Evolutionary conservation across 768 basidiomycete species (phyloP).

Genomic region (Boletus coccyginus): DNA sequence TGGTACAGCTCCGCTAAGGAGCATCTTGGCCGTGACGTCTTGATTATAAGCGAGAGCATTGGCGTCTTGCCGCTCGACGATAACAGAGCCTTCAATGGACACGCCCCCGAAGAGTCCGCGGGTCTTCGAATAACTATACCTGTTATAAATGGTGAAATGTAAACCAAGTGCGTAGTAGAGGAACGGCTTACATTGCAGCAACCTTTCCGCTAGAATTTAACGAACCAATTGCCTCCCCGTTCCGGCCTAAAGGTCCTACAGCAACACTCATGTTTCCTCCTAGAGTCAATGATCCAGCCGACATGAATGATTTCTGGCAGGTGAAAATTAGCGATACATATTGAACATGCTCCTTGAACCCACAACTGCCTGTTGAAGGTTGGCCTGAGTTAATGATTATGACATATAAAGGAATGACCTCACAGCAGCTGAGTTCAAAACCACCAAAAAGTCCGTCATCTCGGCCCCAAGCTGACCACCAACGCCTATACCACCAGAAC

Average conservation of each 20-base stretch:
- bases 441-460: conserved; percentile 88
- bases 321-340: background rate
- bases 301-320: conserved; percentile 82
- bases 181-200: conserved; percentile 73
- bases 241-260: conserved; percentile 89
- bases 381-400: conserved; percentile 3
- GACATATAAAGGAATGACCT: conserved; percentile 25
- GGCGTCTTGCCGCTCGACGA: conserved; percentile 92
- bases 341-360: conserved; percentile 25
- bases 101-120: conserved; percentile 93
- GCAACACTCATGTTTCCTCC: conserved; percentile 91
- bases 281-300: conserved; percentile 84
- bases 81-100: conserved; percentile 84
- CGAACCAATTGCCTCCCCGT: conserved; percentile 85
- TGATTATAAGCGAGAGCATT: conserved; percentile 78
- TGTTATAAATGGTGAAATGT: conserved; percentile 24
- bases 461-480: conserved; percentile 84
- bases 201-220: conserved; percentile 82
- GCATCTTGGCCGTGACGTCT: conserved; percentile 70
- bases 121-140: conserved; percentile 91
- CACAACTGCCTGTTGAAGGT: conserved; percentile 54
- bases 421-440: conserved; percentile 80
- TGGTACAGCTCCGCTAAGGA: conserved; percentile 74
- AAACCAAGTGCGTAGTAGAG: background rate
- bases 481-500: conserved; percentile 85